Conservation (phyloP, 305 asterid species). For the Nicotiana rustica region DNA sequence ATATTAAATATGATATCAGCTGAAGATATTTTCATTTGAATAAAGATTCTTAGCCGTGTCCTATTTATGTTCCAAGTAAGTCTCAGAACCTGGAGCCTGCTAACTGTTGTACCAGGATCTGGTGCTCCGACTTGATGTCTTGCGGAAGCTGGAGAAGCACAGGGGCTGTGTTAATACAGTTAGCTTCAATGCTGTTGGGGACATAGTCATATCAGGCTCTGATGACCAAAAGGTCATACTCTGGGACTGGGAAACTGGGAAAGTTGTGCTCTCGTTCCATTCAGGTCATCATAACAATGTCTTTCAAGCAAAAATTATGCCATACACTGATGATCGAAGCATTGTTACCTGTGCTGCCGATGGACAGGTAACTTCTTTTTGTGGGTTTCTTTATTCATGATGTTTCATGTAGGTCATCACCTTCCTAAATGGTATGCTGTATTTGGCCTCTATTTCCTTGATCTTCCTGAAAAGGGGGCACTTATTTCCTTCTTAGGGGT, state of each 20-base stretch:
- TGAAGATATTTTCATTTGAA: background rate
- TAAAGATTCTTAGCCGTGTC: slow-evolving; percentile 12
- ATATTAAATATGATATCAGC: background rate
- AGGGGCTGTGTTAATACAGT: slow-evolving; percentile 84
- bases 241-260: slow-evolving; percentile 94
- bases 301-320: slow-evolving; percentile 93
- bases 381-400: background rate
- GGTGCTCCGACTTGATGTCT: slow-evolving; percentile 74
- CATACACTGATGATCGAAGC: slow-evolving; percentile 76
- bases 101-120: slow-evolving; percentile 61
- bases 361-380: slow-evolving; percentile 68
- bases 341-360: slow-evolving; percentile 96
- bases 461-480: background rate
- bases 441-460: background rate
- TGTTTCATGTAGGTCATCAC: background rate
- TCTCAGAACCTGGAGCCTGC: background rate
- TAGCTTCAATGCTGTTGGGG: slow-evolving; percentile 77
- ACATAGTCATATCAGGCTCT: slow-evolving; percentile 78
- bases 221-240: slow-evolving; percentile 80
- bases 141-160: slow-evolving; percentile 74
- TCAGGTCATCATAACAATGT: slow-evolving; percentile 83
- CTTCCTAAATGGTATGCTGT: background rate
- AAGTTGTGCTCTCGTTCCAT: slow-evolving; percentile 60
- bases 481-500: background rate
- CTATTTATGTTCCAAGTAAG: background rate